Evolutionary conservation across 345 rosid genomes (phyloP), one percentile per base, ranked within the genome.

Genomic region (Limnanthes douglasii): DNA sequence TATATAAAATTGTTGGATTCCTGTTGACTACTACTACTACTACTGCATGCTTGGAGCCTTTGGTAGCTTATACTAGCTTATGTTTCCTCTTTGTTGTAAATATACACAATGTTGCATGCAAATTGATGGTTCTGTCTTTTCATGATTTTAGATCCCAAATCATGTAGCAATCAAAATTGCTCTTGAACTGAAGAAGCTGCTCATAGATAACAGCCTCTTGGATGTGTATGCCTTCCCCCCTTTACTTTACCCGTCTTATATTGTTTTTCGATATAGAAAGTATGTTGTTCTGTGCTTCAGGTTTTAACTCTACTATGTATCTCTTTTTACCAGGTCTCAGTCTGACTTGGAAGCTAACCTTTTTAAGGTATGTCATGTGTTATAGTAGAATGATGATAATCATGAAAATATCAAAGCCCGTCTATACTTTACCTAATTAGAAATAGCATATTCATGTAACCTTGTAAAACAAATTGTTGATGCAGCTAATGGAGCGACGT

Each of bases 141-240:
- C 22, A 29, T 28, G 39, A 28, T 64, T 57, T 38, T 78, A 90
- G 99, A 90, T 90, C 23, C 96, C 94, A 5, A 80, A 90, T 64
- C 99, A 90, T 37, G 93, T 78, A 4, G 99, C 99, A 9, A 41
- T 90, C 27, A 90, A 85, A 72, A 90, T 90, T 34, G 64, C 99
- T 45, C 94, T 90, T 37, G 99, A 90, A 30, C 80, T 90, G 53
- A 90, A 90, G 79, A 90, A 90, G 65, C 68, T 90, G 59, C 81
- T 90, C 11, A 69, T 85, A 31, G 96, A 92, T 58, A 85, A 92
- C 68, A 92, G 94, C 54, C 99, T 92, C 50, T 75, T 92, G 18
- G 99, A 92, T 54, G 96, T 85, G 96, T 92, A 84, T 39, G 86
- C 29, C 33, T 18, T 34, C 43, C 38, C 41, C 23, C 27, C 42